These are phyloP conservation scores for Xylariales sp. DNA, from an alignment of 2,329 filamentous ascomycete species.

Conservation along the genomic window DNA sequence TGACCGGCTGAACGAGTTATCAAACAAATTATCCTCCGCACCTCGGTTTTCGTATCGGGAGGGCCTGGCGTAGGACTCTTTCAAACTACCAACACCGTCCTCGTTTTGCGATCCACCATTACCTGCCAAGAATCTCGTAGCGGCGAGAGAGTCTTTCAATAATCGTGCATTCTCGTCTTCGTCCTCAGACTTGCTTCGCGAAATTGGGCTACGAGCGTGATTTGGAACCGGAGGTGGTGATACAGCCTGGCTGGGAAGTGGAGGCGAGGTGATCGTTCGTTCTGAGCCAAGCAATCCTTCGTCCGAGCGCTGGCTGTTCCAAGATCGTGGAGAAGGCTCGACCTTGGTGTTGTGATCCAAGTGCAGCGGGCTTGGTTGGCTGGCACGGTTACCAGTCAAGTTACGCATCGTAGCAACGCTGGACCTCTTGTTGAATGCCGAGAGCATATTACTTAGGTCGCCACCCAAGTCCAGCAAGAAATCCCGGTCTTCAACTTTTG, in stretches of 20 bases:
- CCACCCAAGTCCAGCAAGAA: slow-evolving; percentile 50
- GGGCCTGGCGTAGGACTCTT: slow-evolving; percentile 25
- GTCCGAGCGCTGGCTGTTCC: slow-evolving; percentile 46
- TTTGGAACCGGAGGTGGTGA: slow-evolving; percentile 23
- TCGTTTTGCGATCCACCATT: slow-evolving; percentile 28
- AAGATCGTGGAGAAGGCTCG: slow-evolving; percentile 45
- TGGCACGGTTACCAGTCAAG: slow-evolving; percentile 40
- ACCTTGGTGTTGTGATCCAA: slow-evolving; percentile 40
- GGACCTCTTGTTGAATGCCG: slow-evolving; percentile 50
- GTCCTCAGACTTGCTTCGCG: slow-evolving; percentile 18
- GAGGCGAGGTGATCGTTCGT: slow-evolving; percentile 27
- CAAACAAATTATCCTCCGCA: slow-evolving; percentile 54
- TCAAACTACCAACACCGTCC: slow-evolving; percentile 26
- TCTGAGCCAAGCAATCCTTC: slow-evolving; percentile 40
- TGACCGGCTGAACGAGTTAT: slow-evolving; percentile 30
- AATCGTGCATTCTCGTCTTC: slow-evolving; percentile 52
- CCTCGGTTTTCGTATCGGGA: slow-evolving; percentile 25
- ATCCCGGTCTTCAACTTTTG: slow-evolving; percentile 40
- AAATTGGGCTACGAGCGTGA: slow-evolving; percentile 16
- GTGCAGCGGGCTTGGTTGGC: slow-evolving; percentile 42
- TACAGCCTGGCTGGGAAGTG: slow-evolving; percentile 27
- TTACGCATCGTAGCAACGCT: slow-evolving; percentile 46
- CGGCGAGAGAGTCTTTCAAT: slow-evolving; percentile 46
- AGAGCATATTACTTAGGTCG: slow-evolving; percentile 54
- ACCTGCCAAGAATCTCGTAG: slow-evolving; percentile 39